Conservation (phyloP, 2,329 filamentous ascomycete species). For the Septoria linicola region DNA sequence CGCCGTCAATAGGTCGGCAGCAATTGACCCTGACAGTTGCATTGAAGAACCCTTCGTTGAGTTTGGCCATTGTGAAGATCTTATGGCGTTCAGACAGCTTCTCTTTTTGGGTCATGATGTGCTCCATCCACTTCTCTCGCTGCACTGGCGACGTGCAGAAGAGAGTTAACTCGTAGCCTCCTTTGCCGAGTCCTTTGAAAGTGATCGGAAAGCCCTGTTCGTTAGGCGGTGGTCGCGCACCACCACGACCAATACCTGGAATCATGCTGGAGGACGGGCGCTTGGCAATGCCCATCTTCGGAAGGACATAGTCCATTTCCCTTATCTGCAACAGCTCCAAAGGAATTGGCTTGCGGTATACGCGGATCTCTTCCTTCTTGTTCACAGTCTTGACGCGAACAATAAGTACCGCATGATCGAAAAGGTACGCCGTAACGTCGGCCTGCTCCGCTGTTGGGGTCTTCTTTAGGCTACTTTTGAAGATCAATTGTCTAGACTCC, state of each 20-base stretch:
- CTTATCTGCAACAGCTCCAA: slow-evolving; percentile 88
- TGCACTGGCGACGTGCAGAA: slow-evolving; percentile 83
- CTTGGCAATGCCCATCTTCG: slow-evolving; percentile 75
- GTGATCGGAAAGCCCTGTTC: slow-evolving; percentile 90
- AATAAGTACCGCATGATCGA: slow-evolving; percentile 91
- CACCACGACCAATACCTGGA: slow-evolving; percentile 53
- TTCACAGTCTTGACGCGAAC: slow-evolving; percentile 89
- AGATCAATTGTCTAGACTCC: slow-evolving; percentile 86
- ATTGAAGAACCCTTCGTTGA: slow-evolving; percentile 88
- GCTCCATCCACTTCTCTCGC: slow-evolving; percentile 94
- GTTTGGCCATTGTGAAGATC: slow-evolving; percentile 65
- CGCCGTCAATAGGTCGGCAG: slow-evolving; percentile 90
- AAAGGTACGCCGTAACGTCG: slow-evolving; percentile 91
- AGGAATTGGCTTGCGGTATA: slow-evolving; percentile 92
- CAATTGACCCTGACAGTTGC: slow-evolving; percentile 88
- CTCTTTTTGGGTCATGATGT: slow-evolving; percentile 87
- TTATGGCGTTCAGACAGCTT: slow-evolving; percentile 74
- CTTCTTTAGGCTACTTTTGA: slow-evolving; percentile 94
- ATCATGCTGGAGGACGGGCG: slow-evolving; percentile 84
- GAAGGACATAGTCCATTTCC: slow-evolving; percentile 96
- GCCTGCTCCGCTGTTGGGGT: slow-evolving; percentile 74
- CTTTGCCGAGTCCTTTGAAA: slow-evolving; percentile 92
- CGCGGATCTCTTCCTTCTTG: slow-evolving; percentile 91
- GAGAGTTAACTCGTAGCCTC: slow-evolving; percentile 87
- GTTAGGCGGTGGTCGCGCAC: slow-evolving; percentile 51